Conservation (phyloP, 345 rosid species). For the Populus ilicifolia region DNA sequence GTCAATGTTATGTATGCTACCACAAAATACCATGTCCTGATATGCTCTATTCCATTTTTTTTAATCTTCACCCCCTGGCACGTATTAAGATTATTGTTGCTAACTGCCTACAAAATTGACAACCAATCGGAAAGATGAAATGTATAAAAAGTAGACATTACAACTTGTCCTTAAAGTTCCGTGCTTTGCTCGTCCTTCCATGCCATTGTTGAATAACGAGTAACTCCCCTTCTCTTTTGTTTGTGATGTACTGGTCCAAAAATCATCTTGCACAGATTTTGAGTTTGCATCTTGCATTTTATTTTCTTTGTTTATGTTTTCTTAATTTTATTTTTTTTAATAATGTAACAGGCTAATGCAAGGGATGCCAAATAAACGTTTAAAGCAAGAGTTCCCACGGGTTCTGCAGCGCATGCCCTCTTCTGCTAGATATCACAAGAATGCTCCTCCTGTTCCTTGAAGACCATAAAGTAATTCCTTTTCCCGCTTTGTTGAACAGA, state of each 20-base stretch:
- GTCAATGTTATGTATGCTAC: neutral
- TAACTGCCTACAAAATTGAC: neutral
- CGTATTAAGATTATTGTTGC: neutral
- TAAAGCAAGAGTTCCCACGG: constrained; percentile 66
- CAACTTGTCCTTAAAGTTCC: neutral
- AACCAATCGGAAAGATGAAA: neutral
- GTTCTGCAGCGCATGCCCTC: constrained; percentile 66
- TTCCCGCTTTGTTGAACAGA: neutral
- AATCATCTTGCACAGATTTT: neutral
- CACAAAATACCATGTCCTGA: neutral
- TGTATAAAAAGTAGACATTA: neutral
- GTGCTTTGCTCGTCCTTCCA: neutral
- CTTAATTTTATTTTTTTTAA: neutral
- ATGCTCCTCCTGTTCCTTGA: constrained; percentile 56
- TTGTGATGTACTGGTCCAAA: neutral
- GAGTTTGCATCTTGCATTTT: neutral
- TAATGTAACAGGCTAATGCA: constrained; percentile 45
- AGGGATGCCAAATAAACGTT: constrained; percentile 66
- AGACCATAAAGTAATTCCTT: neutral
- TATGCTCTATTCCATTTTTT: neutral
- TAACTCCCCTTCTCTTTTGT: neutral
- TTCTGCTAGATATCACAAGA: constrained; percentile 70
- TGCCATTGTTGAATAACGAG: neutral
- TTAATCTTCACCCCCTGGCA: neutral
- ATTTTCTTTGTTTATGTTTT: neutral